Evolutionary conservation across 2,329 filamentous ascomycete species (phyloP).

Genomic region (Penicillium oxalicum): DNA sequence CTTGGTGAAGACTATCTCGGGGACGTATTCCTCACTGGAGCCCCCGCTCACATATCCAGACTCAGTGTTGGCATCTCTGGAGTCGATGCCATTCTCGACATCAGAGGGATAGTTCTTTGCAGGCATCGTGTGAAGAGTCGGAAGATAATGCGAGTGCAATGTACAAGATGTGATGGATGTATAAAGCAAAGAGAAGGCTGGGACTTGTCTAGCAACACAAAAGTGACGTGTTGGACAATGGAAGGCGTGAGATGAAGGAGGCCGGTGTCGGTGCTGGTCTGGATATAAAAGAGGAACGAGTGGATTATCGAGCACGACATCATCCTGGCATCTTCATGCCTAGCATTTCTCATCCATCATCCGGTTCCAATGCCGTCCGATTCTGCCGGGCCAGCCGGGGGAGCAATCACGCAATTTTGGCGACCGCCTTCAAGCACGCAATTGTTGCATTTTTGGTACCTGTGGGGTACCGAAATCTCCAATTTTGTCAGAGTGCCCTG

Average conservation of each 20-base stretch:
- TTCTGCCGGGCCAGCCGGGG: slow-evolving; percentile 16
- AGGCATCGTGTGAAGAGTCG: slow-evolving; percentile 27
- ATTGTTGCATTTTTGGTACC: slow-evolving; percentile 28
- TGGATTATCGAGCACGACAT: slow-evolving; percentile 29
- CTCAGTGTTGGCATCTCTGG: slow-evolving; percentile 64
- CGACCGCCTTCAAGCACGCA: slow-evolving; percentile 38
- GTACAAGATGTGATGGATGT: not conserved
- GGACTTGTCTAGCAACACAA: slow-evolving; percentile 1
- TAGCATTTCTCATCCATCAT: slow-evolving; percentile 16
- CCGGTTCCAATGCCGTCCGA: slow-evolving; percentile 21
- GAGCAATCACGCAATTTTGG: slow-evolving; percentile 26
- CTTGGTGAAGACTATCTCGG: slow-evolving; percentile 77
- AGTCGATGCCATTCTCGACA: slow-evolving; percentile 27
- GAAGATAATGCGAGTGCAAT: slow-evolving; percentile 1
- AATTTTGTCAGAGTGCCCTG: not conserved
- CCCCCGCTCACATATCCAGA: slow-evolving; percentile 69
- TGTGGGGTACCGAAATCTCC: slow-evolving; percentile 15
- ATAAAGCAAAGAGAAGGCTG: too few species aligned
- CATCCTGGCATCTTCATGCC: slow-evolving; percentile 18
- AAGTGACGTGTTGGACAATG: slow-evolving; percentile 1
- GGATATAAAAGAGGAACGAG: slow-evolving; percentile 25
- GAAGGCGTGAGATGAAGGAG: slow-evolving; percentile 12
- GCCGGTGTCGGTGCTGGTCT: slow-evolving; percentile 16
- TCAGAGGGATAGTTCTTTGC: slow-evolving; percentile 36
- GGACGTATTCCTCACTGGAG: slow-evolving; percentile 58